Percentiles rank a stretch among this genome's conserved stretches.
Conservation (phyloP, 2,329 filamentous ascomycete genomes). For the Trichoderma endophyticum region DNA sequence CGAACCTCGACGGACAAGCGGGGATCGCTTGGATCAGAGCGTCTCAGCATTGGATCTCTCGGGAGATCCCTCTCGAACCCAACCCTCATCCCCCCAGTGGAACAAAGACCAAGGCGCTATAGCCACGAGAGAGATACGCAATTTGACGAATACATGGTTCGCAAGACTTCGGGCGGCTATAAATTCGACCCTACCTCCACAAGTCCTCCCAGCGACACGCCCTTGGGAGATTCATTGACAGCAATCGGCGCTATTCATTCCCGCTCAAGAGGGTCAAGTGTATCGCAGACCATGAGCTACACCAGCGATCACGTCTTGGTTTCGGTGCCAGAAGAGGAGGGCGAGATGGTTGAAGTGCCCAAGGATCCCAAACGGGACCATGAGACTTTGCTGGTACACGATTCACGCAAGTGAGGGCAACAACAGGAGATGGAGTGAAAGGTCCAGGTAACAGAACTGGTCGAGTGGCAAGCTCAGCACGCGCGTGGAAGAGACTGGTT, state of each 20-base stretch:
- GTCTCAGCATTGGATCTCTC: slow-evolving; percentile 30
- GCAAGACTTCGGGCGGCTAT: slow-evolving; percentile 31
- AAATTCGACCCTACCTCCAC: slow-evolving; percentile 30
- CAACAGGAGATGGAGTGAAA: neutral
- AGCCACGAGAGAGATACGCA: slow-evolving; percentile 46
- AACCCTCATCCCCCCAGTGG: slow-evolving; percentile 22
- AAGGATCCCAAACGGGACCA: slow-evolving; percentile 9
- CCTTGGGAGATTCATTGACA: slow-evolving; percentile 7
- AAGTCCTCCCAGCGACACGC: slow-evolving; percentile 14
- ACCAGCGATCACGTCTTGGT: slow-evolving; percentile 37
- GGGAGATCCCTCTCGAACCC: slow-evolving; percentile 18
- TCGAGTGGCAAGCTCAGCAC: neutral
- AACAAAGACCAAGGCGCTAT: slow-evolving; percentile 35
- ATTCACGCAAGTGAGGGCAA: neutral
- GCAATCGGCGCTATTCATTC: slow-evolving; percentile 16
- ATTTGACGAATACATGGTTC: slow-evolving; percentile 45
- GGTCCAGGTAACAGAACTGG: neutral
- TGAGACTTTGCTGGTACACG: slow-evolving; percentile 11
- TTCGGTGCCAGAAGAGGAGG: slow-evolving; percentile 40
- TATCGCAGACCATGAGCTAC: slow-evolving; percentile 35
- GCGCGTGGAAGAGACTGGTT: neutral
- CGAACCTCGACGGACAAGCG: slow-evolving; percentile 30
- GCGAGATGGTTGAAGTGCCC: slow-evolving; percentile 20
- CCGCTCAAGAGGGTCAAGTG: slow-evolving; percentile 28
- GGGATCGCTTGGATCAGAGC: slow-evolving; percentile 27